Percentiles rank a stretch among this genome's conserved stretches.
Conservation (phyloP, 2,329 filamentous ascomycete species). For the Aspergillus sp. region DNA sequence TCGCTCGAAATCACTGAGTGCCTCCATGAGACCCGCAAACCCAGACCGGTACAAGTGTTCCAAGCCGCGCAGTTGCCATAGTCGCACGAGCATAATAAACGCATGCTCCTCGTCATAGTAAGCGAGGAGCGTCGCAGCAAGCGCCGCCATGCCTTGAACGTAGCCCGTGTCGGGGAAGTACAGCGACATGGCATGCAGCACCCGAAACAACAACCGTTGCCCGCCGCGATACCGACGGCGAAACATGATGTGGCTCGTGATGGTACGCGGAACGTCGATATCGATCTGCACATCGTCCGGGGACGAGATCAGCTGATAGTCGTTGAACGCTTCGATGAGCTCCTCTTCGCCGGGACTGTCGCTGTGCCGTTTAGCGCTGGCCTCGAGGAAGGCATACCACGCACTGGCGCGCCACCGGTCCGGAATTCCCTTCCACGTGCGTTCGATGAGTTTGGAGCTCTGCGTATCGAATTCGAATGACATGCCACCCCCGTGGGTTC, state of each 20-base stretch:
- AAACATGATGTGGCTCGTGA: conserved; percentile 97
- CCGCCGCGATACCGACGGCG: conserved; percentile 86
- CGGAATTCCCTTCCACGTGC: conserved; percentile 97
- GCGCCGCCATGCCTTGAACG: conserved; percentile 94
- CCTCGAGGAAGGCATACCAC: conserved; percentile 88
- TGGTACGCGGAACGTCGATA: conserved; percentile 91
- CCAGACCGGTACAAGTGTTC: conserved; percentile 80
- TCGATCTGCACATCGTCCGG: conserved; percentile 97
- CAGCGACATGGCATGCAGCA: conserved; percentile 85
- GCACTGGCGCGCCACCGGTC: conserved; percentile 91
- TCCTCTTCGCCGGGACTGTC: conserved; percentile 67
- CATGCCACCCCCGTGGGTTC: conserved; percentile 59
- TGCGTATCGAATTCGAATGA: conserved; percentile 76
- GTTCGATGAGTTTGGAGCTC: conserved; percentile 80
- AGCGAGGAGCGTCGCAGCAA: conserved; percentile 88
- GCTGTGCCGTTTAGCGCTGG: conserved; percentile 67
- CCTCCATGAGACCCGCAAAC: conserved; percentile 83
- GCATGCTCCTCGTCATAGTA: conserved; percentile 95
- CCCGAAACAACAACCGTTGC: conserved; percentile 86
- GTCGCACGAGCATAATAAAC: conserved; percentile 93
- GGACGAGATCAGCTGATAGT: conserved; percentile 70
- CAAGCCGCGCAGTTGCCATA: conserved; percentile 87
- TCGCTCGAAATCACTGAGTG: conserved; percentile 79
- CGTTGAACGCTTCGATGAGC: conserved; percentile 70
- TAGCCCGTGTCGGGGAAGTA: conserved; percentile 92